Conservation (phyloP, 352 stramenopile species). For the Elongisporangium senticosum region DNA sequence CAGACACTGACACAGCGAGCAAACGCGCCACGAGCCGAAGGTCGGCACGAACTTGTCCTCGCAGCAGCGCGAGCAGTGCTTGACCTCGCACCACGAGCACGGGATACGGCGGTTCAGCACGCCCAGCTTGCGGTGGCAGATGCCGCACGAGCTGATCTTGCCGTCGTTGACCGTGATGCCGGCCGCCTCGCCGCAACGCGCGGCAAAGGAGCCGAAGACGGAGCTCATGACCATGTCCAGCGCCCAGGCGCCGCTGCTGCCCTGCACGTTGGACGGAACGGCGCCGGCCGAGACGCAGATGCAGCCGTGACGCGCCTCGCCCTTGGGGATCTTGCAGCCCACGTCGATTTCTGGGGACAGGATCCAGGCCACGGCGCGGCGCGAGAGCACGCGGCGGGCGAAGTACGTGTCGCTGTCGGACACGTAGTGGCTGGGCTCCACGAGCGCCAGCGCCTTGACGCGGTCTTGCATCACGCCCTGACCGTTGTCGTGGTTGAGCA, state of each 20-base stretch:
- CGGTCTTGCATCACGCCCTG: slow-evolving; percentile 76
- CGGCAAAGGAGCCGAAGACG: slow-evolving; percentile 78
- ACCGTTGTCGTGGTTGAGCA: slow-evolving; percentile 76
- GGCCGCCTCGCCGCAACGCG: slow-evolving; percentile 54
- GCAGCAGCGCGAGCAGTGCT: slow-evolving; percentile 81
- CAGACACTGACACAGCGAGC: slow-evolving; percentile 69
- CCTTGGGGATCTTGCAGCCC: slow-evolving; percentile 65
- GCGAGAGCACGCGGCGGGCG: slow-evolving; percentile 55
- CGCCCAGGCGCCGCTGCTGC: slow-evolving; percentile 70
- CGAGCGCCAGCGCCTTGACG: slow-evolving; percentile 70
- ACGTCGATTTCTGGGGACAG: slow-evolving; percentile 70
- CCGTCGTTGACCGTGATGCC: slow-evolving; percentile 72
- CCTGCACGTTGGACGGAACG: slow-evolving; percentile 58
- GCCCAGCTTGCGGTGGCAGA: slow-evolving; percentile 77
- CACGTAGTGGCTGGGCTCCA: slow-evolving; percentile 82
- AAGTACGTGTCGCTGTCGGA: slow-evolving; percentile 74
- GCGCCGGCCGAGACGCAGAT: slow-evolving; percentile 73
- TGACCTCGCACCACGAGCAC: slow-evolving; percentile 83
- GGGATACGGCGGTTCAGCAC: slow-evolving; percentile 74
- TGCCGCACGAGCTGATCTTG: slow-evolving; percentile 67
- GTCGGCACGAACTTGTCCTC: slow-evolving; percentile 80
- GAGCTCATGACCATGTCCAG: slow-evolving; percentile 82
- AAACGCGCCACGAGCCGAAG: slow-evolving; percentile 77
- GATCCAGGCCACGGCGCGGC: slow-evolving; percentile 69
- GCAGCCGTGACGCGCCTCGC: slow-evolving; percentile 65